phyloP scores from a whole-genome alignment of 371 early-diverging fungal species.

The Mortierella sp. region DNA sequence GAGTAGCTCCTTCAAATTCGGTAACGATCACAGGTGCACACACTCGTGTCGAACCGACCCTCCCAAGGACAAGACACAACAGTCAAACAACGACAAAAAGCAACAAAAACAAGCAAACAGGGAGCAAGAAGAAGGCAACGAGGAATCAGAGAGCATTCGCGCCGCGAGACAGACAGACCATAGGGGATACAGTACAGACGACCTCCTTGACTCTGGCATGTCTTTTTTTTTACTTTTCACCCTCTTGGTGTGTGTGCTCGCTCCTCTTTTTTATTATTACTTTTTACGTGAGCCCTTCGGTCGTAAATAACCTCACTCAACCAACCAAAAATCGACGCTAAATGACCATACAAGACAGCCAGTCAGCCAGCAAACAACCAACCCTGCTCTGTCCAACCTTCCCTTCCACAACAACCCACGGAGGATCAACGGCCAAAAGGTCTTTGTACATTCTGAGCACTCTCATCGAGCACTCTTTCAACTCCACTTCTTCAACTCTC shows the following conservation, averaged over 20 bases:
- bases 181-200: not conserved
- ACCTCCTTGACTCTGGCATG: too few relatives aligned
- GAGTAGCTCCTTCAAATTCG: not conserved
- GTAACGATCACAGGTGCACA: not conserved
- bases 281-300: slow-evolving; percentile 9
- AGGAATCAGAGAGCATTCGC: not conserved
- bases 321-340: not conserved
- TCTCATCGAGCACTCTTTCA: not conserved
- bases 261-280: not conserved
- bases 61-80: not conserved
- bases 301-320: not conserved
- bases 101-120: not conserved
- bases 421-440: slow-evolving; percentile 11
- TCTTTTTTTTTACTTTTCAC: not conserved
- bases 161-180: not conserved
- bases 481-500: too few relatives aligned
- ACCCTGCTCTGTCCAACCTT: not conserved
- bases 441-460: not conserved
- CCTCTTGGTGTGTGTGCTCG: not conserved
- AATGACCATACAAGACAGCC: not conserved
- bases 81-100: not conserved
- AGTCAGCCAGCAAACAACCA: not conserved
- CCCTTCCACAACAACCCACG: not conserved
- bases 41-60: not conserved
- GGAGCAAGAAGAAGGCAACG: not conserved